Percentiles rank a stretch among this genome's conserved stretches.
Conservation (phyloP, 306 rosid species). For the Cucurbita argyrosperma region DNA sequence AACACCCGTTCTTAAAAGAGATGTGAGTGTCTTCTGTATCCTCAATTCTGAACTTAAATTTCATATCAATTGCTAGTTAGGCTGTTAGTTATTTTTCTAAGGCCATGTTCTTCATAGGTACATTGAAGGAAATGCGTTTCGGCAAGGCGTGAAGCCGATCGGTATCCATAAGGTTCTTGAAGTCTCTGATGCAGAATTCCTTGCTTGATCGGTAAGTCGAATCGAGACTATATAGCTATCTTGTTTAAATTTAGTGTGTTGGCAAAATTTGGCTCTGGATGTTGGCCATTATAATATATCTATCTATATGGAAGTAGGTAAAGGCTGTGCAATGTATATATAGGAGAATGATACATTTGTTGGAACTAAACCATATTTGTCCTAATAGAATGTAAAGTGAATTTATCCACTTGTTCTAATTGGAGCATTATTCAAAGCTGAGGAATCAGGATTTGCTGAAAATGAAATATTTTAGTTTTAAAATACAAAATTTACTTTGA, state of each 20-base stretch:
- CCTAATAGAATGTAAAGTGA: background rate
- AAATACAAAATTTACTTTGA: background rate
- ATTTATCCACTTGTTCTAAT: background rate
- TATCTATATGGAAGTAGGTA: background rate
- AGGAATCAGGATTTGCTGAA: no score
- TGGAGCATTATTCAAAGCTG: background rate
- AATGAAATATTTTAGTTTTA: background rate
- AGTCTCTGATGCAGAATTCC: constrained; percentile 73
- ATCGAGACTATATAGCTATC: background rate
- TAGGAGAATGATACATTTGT: background rate
- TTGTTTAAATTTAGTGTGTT: background rate
- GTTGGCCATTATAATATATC: background rate
- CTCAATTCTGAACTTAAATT: background rate
- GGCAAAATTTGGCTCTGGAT: background rate
- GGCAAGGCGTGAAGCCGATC: constrained; percentile 66
- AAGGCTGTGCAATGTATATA: background rate
- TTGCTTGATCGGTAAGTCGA: constrained; percentile 28
- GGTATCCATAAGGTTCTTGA: constrained; percentile 86
- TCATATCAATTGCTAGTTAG: background rate
- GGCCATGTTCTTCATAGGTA: constrained; percentile 1
- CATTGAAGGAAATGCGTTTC: constrained; percentile 63
- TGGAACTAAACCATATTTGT: background rate
- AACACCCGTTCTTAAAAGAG: constrained; percentile 89
- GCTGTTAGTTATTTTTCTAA: background rate
- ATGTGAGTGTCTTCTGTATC: constrained; percentile 43